Base-by-base conservation (phyloP, 225 moss, liverwort and hornwort genomes). In the Pseudoscleropodium purum region DNA sequence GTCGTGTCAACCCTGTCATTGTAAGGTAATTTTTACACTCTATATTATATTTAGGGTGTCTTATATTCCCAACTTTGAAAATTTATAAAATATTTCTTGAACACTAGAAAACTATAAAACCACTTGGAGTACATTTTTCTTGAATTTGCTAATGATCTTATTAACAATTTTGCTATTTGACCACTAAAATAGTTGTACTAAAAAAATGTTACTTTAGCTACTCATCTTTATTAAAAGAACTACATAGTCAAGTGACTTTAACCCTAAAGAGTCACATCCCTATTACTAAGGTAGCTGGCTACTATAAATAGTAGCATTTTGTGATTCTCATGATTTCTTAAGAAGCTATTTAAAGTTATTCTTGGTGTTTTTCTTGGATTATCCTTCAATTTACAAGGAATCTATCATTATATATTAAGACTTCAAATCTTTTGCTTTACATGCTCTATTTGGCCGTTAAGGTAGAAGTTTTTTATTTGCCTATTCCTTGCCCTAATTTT, bases 191-290 rank as follows among this genome's bases (percentile, higher is more conserved):
- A 41, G 27, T 43, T 73, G 43, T 73, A 27, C 0, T 13, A 1
- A 41, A 43, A 43, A 16, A 39, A 74, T 15, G 1, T 24, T 1
- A 5, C 7, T 72, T 72, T 26, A 41, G 26, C 0, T 45, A 2
- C 2, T 45, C 1, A 31, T 19, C 4, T 31, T 75, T 75, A 49
- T 75, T 6, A 4, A 74, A 45, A 2, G 3, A 75, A 19, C 2
- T 31, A 31, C 2, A 19, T 18, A 49, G 5, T 45, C 2, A 17
- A 0, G 4, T 18, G 31, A 18, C 10, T 0, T 18, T 19, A 47
- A 47, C 0, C 0, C 0, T 75, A 2, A 7, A 47, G 27, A 4
- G 4, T 6, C 0, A 0, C 10, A 75, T 4, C 11, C 19, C 7
- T 47, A 11, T 47, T 47, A 75, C 49, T 49, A 75, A 74, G 27